Evolutionary conservation across 225 moss, liverwort and hornwort species (phyloP).

Genomic region (Asterella californica): DNA sequence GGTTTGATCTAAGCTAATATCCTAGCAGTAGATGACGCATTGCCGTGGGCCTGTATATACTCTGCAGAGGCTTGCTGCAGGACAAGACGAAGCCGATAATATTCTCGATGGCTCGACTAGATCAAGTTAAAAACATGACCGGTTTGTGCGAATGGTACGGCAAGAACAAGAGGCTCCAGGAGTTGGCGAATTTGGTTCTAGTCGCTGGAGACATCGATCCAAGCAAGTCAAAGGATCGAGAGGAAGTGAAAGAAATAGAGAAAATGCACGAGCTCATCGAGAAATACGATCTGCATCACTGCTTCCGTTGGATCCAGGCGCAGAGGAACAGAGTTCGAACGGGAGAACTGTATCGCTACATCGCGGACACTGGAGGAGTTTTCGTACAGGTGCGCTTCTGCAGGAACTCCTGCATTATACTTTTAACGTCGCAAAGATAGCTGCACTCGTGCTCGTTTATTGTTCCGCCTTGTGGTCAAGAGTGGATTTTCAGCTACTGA

Average conservation of each 20-base stretch:
- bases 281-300: conserved; percentile 51
- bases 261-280: conserved; percentile 72
- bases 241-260: conserved; percentile 78
- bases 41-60: not conserved
- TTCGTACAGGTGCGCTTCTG: conserved; percentile 50
- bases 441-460: too few species aligned
- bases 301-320: conserved; percentile 81
- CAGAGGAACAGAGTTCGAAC: conserved; percentile 74
- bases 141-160: conserved; percentile 81
- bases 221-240: conserved; percentile 70
- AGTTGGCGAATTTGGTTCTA: conserved; percentile 76
- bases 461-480: too few species aligned
- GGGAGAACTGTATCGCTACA: conserved; percentile 78
- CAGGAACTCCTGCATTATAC: not conserved
- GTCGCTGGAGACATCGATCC: conserved; percentile 76
- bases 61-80: conserved; percentile 58
- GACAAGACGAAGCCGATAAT: conserved; percentile 72
- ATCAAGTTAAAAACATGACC: conserved; percentile 84
- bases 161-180: conserved; percentile 56
- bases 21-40: not conserved
- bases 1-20: too few species aligned
- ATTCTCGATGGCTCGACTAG: conserved; percentile 94
- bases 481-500: too few species aligned
- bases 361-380: conserved; percentile 73
- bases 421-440: too few species aligned